Base-by-base conservation (phyloP, 169 alveolate genomes). In the Eimeria maxima region DNA sequence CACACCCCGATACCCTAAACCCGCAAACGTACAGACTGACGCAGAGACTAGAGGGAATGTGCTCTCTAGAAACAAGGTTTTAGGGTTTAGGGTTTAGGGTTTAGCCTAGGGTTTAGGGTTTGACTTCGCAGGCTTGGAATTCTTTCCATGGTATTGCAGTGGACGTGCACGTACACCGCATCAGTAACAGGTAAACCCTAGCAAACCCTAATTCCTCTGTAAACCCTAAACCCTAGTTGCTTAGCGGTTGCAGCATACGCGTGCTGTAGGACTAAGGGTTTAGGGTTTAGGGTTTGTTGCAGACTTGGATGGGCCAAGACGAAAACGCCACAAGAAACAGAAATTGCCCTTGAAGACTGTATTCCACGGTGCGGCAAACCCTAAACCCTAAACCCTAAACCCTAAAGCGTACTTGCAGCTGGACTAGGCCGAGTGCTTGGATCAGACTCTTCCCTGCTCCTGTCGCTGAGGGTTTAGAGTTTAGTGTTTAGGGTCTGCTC, bases 231-330 rank as follows among this genome's bases (percentile, higher is more conserved):
- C 69, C 69, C 69, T 60, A 60, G 22, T 29, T 33, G 38, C 38
- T 29, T 1, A 18, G 44, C 78, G 78, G 38, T 33, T 33, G 38
- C 38, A 33, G 38, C 38, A 33, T 33, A 1, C 38, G 38, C 38
- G 38, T 16, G n/a, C 63, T 44, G 2, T 16, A 20, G 63, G 57
- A 5, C 20, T 60, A 14, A 60, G 69, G 69, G 69, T 60, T 60
- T 60, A 60, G 69, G 69, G 83, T 27, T 71, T 71, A 27, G 83
- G 83, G 83, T 71, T 27, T 71, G 42, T 45, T 76, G 88, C 92
- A 96, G 98, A 95, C 97, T 97, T 93, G 99, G 99, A 94, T 99
- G 99, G 99, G 99, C 98, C 10, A 95, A 97, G 45, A 98, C 99
- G 0, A 98, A 98, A 95, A 98, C 98, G 27, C 99, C 99, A 24